A percentile compares a stretch with the other conserved stretches of the same genome.
phyloP scores from a whole-genome alignment of 371 early-diverging fungal species.

The Mortierella polycephala region DNA sequence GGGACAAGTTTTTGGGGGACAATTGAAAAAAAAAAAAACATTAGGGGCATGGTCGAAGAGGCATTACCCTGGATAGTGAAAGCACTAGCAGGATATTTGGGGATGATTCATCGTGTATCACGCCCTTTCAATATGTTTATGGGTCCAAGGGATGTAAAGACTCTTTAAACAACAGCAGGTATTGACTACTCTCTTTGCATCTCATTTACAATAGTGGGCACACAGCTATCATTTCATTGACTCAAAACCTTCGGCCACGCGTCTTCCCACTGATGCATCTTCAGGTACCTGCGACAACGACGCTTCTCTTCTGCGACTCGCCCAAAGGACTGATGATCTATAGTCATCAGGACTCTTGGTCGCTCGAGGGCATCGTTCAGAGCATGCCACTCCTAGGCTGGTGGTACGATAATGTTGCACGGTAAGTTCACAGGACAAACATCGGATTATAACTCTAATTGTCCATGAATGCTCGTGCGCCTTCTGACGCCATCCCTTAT shows the following conservation, averaged over 20 bases:
- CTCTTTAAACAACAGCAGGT: neutral
- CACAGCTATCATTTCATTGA: conserved; percentile 65
- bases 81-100: too few species aligned
- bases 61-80: too few species aligned
- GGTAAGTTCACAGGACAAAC: conserved; percentile 55
- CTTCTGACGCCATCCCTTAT: too few species aligned
- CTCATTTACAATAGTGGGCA: conserved; percentile 54
- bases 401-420: conserved; percentile 74
- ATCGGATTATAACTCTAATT: neutral
- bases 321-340: conserved; percentile 66
- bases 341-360: conserved; percentile 72
- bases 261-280: conserved; percentile 61
- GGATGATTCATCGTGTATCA: too few species aligned
- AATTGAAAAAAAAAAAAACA: neutral
- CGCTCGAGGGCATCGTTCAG: conserved; percentile 69
- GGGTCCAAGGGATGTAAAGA: neutral
- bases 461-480: neutral
- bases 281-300: conserved; percentile 65
- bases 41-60: neutral
- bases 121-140: neutral
- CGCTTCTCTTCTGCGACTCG: conserved; percentile 63
- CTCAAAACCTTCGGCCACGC: conserved; percentile 64
- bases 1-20: neutral
- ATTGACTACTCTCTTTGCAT: neutral
- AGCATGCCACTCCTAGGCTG: conserved; percentile 71